Base-by-base conservation (phyloP, 2,329 filamentous ascomycete genomes). In the Corniculantispora saksenae region DNA sequence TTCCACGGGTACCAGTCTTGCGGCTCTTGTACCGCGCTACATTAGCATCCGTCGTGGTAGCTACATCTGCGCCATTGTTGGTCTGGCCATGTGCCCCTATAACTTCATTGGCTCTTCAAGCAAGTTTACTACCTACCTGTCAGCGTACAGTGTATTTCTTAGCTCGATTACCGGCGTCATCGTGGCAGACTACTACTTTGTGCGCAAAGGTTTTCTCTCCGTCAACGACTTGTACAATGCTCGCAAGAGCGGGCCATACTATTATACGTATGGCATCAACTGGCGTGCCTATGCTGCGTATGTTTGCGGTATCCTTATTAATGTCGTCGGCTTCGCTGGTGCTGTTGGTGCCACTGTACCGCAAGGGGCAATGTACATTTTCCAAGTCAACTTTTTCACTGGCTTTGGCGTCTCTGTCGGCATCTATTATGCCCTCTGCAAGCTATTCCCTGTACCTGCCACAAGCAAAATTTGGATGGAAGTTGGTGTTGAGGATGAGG, bases 81-180 rank as follows among this genome's bases (percentile, higher is more conserved):
- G 92, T 63, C 82, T 97, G 15, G 90, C 88, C 67, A 96, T 97
- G 86, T 95, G 92, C 75, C 94, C 94, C 0, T 94, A 90, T 86
- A 91, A 91, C 66, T 84, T 97, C 0, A 85, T 97, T 10, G 88
- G 85, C 2, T 82, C 82, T 53, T 86, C 87, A 53, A 97, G 94
- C 81, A 89, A 90, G 77, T 97, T 97, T 80, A 95, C 92, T 0
- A 96, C 92, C 3, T 97, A 97, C 74, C 87, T 97, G 1, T 95
- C 91, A 1, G 91, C 94, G 1, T 97, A 97, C 81, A 93, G 91
- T 3, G 93, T 97, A 64, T 97, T 97, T 79, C 84, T 97, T n/a
- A 94, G 91, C 66, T 93, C 91, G 51, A 96, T 97, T 68, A 93
- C 92, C 0, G 94, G 94, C n/a, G 92, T 97, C 68, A 95, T 97